Evolutionary conservation across 495 filamentous ascomycete genomes (phyloP).

Genomic region (Neurospora discreta): DNA sequence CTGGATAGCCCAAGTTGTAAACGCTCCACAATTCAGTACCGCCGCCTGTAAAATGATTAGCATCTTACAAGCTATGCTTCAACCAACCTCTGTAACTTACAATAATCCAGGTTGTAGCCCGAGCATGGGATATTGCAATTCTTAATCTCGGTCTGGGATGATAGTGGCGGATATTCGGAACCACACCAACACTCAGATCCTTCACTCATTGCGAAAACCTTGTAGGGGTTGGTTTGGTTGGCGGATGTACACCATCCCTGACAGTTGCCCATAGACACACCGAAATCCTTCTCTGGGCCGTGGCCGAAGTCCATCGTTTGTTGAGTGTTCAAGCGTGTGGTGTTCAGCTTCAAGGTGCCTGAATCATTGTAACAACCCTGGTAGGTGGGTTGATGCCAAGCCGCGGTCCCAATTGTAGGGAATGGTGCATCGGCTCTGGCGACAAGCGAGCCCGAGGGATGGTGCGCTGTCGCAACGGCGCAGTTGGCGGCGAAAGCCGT

Average conservation of each 20-base stretch:
- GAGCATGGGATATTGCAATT: conserved; percentile 47
- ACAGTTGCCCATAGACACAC: conserved; percentile 2
- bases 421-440: neutral
- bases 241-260: neutral
- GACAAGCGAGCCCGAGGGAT: neutral
- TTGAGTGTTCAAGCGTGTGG: conserved; percentile 6
- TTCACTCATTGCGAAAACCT: conserved; percentile 7
- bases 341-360: conserved; percentile 12
- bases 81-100: conserved; percentile 34
- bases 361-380: conserved; percentile 23
- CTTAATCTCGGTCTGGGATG: conserved; percentile 32
- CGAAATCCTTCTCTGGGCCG: neutral
- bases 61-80: neutral
- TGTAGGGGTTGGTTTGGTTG: too few relatives aligned
- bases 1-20: conserved; percentile 38
- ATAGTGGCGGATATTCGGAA: conserved; percentile 39
- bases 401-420: neutral
- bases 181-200: conserved; percentile 51
- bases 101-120: conserved; percentile 42
- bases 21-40: conserved; percentile 34
- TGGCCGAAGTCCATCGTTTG: neutral
- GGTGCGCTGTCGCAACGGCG: neutral
- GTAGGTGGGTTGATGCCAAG: neutral
- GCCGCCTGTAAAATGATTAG: conserved; percentile 41
- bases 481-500: conserved; percentile 8